Conservation (phyloP, 345 rosid genomes). For the Lagerstroemia speciosa region DNA sequence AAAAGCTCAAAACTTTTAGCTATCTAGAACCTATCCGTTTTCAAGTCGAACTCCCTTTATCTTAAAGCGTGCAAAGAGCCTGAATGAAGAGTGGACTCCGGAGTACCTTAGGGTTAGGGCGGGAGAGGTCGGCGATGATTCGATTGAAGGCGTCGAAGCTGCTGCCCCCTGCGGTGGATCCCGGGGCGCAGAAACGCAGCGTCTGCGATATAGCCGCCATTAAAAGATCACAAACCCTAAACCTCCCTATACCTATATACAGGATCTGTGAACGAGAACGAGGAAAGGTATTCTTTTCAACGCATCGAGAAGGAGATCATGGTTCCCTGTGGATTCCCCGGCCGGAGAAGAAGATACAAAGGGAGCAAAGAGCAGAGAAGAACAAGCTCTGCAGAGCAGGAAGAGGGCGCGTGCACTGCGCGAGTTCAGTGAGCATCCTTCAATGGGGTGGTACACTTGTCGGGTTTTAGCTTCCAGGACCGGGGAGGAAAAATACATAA, state of each 20-base stretch:
- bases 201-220: slow-evolving; percentile 59
- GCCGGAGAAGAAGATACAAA: background rate
- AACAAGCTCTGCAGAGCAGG: background rate
- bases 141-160: slow-evolving; percentile 74
- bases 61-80: slow-evolving; percentile 2
- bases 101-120: slow-evolving; percentile 61
- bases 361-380: background rate
- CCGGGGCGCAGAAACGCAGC: slow-evolving; percentile 42
- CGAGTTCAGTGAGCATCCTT: background rate
- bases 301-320: background rate
- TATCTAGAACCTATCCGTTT: background rate
- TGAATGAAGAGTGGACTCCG: background rate
- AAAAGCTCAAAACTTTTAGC: background rate
- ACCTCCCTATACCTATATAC: slow-evolving; percentile 15
- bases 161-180: slow-evolving; percentile 42
- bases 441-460: background rate
- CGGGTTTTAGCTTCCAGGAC: background rate
- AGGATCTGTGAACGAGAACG: background rate
- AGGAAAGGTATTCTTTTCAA: background rate
- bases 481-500: background rate
- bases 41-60: background rate
- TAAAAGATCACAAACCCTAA: slow-evolving; percentile 27
- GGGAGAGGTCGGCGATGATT: slow-evolving; percentile 75
- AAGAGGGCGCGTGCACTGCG: background rate
- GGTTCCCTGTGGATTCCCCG: background rate